A percentile compares a stretch with the other conserved stretches of the same genome.
These are phyloP conservation scores for Kwoniella mangroviensis DNA, from an alignment of 768 basidiomycete genomes.

Conservation along the genomic window DNA sequence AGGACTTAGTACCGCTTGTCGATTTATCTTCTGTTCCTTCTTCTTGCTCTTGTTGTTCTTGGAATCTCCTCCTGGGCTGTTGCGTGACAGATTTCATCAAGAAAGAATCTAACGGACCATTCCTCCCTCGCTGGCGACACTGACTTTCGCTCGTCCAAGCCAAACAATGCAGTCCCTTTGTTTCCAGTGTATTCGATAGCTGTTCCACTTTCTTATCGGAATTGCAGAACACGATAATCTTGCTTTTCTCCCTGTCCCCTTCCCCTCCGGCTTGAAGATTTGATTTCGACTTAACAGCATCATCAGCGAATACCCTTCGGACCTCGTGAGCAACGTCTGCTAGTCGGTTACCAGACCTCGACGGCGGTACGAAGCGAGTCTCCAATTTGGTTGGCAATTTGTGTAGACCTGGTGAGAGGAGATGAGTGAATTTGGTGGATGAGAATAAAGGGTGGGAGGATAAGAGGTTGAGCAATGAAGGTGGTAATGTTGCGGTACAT, in stretches of 20 bases:
- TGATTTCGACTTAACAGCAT: conserved; percentile 40
- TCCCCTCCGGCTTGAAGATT: conserved; percentile 42
- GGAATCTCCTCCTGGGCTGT: conserved; percentile 1
- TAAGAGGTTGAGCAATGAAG: conserved; percentile 65
- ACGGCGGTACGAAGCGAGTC: conserved; percentile 75
- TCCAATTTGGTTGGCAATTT: conserved; percentile 72
- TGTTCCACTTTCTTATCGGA: conserved; percentile 70
- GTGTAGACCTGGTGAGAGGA: conserved; percentile 80
- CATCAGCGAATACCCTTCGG: conserved; percentile 70
- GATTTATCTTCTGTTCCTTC: not conserved
- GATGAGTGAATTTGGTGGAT: conserved; percentile 51
- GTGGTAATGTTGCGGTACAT: conserved; percentile 85
- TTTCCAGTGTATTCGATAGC: conserved; percentile 66
- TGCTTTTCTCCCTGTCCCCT: conserved; percentile 65
- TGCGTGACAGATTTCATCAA: conserved; percentile 52
- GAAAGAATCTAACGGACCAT: conserved; percentile 78
- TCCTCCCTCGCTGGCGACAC: conserved; percentile 69
- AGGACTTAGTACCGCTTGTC: too few relatives aligned
- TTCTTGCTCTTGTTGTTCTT: not conserved
- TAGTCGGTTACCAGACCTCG: conserved; percentile 73
- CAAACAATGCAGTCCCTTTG: conserved; percentile 68
- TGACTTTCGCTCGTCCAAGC: conserved; percentile 66
- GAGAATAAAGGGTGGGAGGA: conserved; percentile 39
- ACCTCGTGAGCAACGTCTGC: conserved; percentile 79
- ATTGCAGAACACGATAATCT: conserved; percentile 84